A percentile compares a stretch with the other conserved stretches of the same genome.
Evolutionary conservation across 108 stramenopile genomes (phyloP).

Genomic region (Discostella stelligeroides): DNA sequence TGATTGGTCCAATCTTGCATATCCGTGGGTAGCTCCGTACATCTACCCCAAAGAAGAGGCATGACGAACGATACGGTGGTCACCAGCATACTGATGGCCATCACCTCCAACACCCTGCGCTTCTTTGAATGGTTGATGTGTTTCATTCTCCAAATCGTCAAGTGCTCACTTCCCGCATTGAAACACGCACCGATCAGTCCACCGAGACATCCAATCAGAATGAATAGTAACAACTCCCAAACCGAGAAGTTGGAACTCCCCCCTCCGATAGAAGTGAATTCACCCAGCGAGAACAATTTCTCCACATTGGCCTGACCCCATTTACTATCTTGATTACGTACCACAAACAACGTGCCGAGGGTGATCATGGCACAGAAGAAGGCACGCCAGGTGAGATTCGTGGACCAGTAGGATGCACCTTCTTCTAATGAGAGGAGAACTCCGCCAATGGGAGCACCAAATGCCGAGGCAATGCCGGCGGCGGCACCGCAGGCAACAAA

Average conservation of each 20-base stretch:
- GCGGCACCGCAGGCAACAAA: conserved; percentile 98
- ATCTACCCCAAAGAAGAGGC: conserved; percentile 88
- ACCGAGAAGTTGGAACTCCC: conserved; percentile 81
- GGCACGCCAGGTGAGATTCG: conserved; percentile 95
- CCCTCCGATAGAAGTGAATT: conserved; percentile 78
- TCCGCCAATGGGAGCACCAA: conserved; percentile 97
- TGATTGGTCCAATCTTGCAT: conserved; percentile 97
- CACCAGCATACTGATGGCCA: conserved; percentile 71
- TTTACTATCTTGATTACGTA: conserved; percentile 72
- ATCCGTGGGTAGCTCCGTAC: conserved; percentile 89
- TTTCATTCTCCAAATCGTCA: conserved; percentile 91
- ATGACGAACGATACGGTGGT: conserved; percentile 81
- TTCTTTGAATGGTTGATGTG: conserved; percentile 71
- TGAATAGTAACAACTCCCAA: conserved; percentile 93
- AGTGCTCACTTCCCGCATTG: conserved; percentile 92
- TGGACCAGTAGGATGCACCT: conserved; percentile 95
- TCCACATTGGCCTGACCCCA: conserved; percentile 92
- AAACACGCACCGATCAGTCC: conserved; percentile 95
- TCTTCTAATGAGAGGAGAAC: conserved; percentile 96
- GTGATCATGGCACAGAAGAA: conserved; percentile 98
- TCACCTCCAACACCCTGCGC: conserved; percentile 79
- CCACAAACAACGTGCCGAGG: conserved; percentile 77
- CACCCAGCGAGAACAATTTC: conserved; percentile 95
- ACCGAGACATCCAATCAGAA: conserved; percentile 90
- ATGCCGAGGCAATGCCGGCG: conserved; percentile 93